Evolutionary conservation across 305 asterid species (phyloP).

Genomic region (Fraxinus velutina): DNA sequence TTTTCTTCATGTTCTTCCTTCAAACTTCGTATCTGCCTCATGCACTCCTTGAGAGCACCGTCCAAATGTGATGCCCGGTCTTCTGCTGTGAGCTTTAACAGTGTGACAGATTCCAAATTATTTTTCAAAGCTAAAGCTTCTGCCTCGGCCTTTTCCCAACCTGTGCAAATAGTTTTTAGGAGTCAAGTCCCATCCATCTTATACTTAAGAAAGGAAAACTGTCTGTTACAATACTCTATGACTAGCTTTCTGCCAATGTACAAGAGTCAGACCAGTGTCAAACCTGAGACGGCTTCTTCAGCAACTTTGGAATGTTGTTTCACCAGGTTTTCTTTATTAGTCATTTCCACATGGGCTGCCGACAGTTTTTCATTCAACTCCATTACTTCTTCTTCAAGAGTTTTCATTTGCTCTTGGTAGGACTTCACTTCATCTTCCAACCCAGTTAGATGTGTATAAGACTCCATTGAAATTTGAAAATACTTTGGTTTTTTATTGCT

Average conservation of each 20-base stretch:
- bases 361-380: slow-evolving; percentile 75
- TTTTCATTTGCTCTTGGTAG: slow-evolving; percentile 50
- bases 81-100: slow-evolving; percentile 88
- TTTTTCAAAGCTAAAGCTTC: slow-evolving; percentile 80
- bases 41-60: slow-evolving; percentile 94
- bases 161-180: slow-evolving; percentile 39
- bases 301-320: slow-evolving; percentile 97
- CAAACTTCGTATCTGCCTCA: slow-evolving; percentile 84
- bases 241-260: slow-evolving; percentile 1
- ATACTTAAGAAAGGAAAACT: not conserved
- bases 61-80: slow-evolving; percentile 84
- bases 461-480: slow-evolving; percentile 89
- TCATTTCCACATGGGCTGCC: slow-evolving; percentile 67
- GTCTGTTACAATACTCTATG: not conserved
- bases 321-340: slow-evolving; percentile 72
- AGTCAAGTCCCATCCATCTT: slow-evolving; percentile 21
- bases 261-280: slow-evolving; percentile 8
- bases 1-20: slow-evolving; percentile 85
- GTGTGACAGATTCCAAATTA: slow-evolving; percentile 87
- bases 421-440: slow-evolving; percentile 89
- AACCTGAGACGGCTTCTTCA: slow-evolving; percentile 99
- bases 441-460: slow-evolving; percentile 86
- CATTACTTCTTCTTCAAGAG: slow-evolving; percentile 65
- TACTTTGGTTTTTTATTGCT: slow-evolving; percentile 66
- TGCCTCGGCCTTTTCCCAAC: slow-evolving; percentile 99